phyloP scores from a whole-genome alignment of 2,329 filamentous ascomycete species.

The Parastagonospora nodorum region DNA sequence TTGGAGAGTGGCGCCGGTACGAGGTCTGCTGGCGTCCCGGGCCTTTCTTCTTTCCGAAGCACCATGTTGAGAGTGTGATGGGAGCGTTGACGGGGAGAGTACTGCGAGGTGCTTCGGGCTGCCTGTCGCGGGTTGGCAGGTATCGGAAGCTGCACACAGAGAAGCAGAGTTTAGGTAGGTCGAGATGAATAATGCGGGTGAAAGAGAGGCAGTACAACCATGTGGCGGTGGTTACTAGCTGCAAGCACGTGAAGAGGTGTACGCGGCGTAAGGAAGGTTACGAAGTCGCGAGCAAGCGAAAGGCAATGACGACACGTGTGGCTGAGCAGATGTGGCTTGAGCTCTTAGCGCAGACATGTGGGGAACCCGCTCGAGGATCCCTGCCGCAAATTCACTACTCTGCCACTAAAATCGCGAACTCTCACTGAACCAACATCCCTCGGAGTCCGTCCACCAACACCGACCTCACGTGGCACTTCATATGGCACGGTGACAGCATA shows the following conservation, averaged over 20 bases:
- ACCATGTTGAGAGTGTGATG: constrained; percentile 44
- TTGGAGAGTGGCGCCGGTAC: constrained; percentile 49
- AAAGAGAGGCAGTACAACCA: background rate
- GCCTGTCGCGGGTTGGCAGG: background rate
- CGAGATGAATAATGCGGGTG: background rate
- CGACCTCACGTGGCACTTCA: constrained; percentile 3
- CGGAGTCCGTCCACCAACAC: background rate
- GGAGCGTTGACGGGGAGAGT: background rate
- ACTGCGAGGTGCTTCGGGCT: constrained; percentile 1
- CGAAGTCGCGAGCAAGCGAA: constrained; percentile 8
- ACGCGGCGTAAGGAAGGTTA: background rate
- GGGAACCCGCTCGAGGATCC: background rate
- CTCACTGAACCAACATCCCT: background rate
- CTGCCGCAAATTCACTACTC: constrained; percentile 1
- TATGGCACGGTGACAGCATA: constrained; percentile 12
- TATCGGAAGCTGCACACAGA: background rate
- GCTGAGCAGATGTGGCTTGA: background rate
- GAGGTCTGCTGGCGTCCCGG: constrained; percentile 41
- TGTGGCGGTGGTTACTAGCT: background rate
- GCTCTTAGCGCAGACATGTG: background rate
- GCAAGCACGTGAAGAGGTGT: background rate
- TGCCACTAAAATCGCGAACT: background rate
- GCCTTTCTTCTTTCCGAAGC: constrained; percentile 45
- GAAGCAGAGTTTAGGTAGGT: constrained; percentile 1
- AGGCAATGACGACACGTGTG: constrained; percentile 15